Base-by-base conservation (phyloP, 164 flowering plant species). In the Cinnamomum micranthum region DNA sequence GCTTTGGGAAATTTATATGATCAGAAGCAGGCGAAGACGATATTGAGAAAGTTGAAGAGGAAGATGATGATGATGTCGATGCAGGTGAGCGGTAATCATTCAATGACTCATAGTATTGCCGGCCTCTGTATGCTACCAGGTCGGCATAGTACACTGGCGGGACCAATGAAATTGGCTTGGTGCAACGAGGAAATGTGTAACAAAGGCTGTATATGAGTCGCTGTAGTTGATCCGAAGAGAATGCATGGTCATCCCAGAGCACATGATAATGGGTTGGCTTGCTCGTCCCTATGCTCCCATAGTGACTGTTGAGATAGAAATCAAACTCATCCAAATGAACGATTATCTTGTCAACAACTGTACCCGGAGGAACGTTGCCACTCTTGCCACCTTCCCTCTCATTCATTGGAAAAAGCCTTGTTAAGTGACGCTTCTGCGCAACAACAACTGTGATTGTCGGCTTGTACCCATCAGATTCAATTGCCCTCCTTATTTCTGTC, bases 71-170 rank as follows among this genome's bases (percentile, higher is more conserved):
- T 25, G 75, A 15, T 15, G 70, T 19, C 4, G 81, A 82, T 6
- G 77, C 23, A 12, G 81, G 76, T 22, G 81, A 75, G 59, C 65
- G 71, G 1, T 73, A 27, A 23, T 78, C 87, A 73, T 65, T 59
- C 74, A 68, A 22, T 5, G 85, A 89, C 13, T 90, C 92, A n/a
- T 86, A 80, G 72, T 89, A 91, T 58, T 85, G 67, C 35, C 92
- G 77, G 4, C 92, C 95, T 69, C 98, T 81, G 24, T 86, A 91
- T 2, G 98, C 98, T 28, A 73, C 92, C 47, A 90, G 82, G 58
- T 93, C 94, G 0, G 97, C 97, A 77, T 88, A 93, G 81, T 89
- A 90, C 50, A 92, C 94, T 0, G 95, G 98, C 3, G 97, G 90
- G 25, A 91, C 93, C 58, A 91, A 78, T 0, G 95, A 90, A 1